Conservation (phyloP, 2,329 filamentous ascomycete species). For the Cryphonectria japonica region DNA sequence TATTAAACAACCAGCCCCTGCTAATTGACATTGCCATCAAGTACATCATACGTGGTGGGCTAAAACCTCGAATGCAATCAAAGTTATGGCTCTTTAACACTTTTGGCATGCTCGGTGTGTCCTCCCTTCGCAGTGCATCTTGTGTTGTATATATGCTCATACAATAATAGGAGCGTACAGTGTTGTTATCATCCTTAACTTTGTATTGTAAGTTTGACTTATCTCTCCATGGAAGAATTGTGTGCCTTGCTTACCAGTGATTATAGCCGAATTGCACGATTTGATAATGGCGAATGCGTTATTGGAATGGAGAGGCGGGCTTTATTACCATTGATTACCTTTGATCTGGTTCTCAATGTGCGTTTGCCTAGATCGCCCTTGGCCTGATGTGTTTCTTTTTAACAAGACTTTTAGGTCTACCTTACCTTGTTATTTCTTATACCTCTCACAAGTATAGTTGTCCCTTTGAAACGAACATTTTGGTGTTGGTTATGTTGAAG, state of each 20-base stretch:
- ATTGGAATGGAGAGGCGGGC: conserved; percentile 64
- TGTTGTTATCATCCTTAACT: conserved; percentile 59
- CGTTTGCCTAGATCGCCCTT: conserved; percentile 11
- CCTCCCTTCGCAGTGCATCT: not conserved
- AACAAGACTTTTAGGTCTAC: conserved; percentile 48
- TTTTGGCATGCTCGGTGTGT: conserved; percentile 56
- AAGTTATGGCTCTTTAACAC: conserved; percentile 33
- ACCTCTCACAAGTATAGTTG: conserved; percentile 56
- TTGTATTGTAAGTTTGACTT: conserved; percentile 56
- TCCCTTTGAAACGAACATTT: no score
- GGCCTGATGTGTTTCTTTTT: not conserved
- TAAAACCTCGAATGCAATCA: conserved; percentile 56
- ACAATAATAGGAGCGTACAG: conserved; percentile 44
- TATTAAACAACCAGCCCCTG: no score
- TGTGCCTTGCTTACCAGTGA: not conserved
- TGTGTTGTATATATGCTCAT: conserved; percentile 32
- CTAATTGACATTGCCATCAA: conserved; percentile 34
- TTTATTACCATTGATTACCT: conserved; percentile 64
- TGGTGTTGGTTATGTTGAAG: not conserved
- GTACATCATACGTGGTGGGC: conserved; percentile 59
- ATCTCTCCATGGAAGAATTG: not conserved
- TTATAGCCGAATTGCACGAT: conserved; percentile 58
- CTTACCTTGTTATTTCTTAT: conserved; percentile 65
- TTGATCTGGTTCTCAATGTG: conserved; percentile 63
- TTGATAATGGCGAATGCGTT: conserved; percentile 59